Conservation (phyloP, 2,329 filamentous ascomycete genomes). For the Scolecobasidium constrictum region DNA sequence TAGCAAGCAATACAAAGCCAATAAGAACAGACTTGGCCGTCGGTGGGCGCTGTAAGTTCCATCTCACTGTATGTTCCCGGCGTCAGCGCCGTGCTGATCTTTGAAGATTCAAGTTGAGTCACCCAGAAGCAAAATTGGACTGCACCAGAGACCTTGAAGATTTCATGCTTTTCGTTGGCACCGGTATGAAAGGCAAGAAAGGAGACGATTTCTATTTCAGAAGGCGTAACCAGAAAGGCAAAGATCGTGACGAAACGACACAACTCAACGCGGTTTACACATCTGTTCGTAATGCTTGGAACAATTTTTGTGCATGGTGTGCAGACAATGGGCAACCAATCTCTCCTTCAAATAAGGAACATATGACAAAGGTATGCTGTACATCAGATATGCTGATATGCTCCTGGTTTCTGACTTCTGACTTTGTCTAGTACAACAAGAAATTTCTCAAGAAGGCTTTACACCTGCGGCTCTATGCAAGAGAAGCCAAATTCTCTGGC, state of each 20-base stretch:
- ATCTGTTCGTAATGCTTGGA: background rate
- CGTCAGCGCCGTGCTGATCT: conserved; percentile 10
- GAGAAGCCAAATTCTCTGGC: conserved; percentile 1
- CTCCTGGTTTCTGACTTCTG: background rate
- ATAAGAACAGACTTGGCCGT: conserved; percentile 8
- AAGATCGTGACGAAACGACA: background rate
- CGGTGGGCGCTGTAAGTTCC: conserved; percentile 9
- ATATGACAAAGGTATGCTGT: background rate
- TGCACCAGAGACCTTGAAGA: conserved; percentile 10
- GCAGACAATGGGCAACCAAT: background rate
- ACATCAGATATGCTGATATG: background rate
- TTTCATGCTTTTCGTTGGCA: conserved; percentile 10
- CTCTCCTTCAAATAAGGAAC: background rate
- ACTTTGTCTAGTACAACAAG: background rate
- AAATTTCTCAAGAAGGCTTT: background rate
- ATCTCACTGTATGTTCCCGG: conserved; percentile 6
- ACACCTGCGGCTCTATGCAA: background rate
- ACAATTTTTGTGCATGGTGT: background rate
- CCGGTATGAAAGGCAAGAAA: conserved; percentile 10
- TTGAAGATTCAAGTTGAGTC: conserved; percentile 10
- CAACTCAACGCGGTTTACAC: background rate
- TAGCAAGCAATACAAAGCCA: conserved; percentile 11
- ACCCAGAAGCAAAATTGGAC: conserved; percentile 10
- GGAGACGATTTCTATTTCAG: background rate
- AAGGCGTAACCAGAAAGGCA: background rate